phyloP scores from a whole-genome alignment of 257 asterid genomes.

The Capsicum baccatum region DNA sequence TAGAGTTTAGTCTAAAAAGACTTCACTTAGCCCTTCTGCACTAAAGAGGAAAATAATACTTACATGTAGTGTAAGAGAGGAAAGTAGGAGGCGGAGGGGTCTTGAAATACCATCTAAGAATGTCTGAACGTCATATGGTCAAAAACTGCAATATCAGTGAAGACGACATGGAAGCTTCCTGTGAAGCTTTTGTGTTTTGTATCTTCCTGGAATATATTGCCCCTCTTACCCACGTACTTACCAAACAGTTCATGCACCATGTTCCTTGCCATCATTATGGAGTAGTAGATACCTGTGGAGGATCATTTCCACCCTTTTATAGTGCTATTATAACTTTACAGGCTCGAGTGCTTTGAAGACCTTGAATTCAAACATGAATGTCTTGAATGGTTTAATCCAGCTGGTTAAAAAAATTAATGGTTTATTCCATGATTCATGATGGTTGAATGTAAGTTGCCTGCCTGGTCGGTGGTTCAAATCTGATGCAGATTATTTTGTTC shows the following conservation, averaged over 20 bases:
- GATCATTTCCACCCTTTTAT: not conserved
- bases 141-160: not conserved
- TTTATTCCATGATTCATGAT: conserved; percentile 12
- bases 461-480: not conserved
- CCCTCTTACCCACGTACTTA: not conserved
- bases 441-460: not conserved
- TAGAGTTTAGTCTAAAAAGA: not conserved
- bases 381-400: not conserved
- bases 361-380: not conserved
- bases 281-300: not conserved
- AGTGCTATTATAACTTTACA: not conserved
- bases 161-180: not conserved
- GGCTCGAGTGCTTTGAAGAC: not conserved
- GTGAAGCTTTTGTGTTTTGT: conserved; percentile 20
- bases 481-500: conserved; percentile 11
- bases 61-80: not conserved
- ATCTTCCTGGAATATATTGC: not conserved
- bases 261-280: not conserved
- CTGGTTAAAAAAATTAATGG: not conserved
- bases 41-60: not conserved
- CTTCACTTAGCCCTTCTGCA: not conserved
- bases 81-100: not conserved
- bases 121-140: not conserved
- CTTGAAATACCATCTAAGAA: not conserved
- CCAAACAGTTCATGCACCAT: not conserved